phyloP scores from a whole-genome alignment of 2,329 filamentous ascomycete species.

The Hypoxylon sp. region DNA sequence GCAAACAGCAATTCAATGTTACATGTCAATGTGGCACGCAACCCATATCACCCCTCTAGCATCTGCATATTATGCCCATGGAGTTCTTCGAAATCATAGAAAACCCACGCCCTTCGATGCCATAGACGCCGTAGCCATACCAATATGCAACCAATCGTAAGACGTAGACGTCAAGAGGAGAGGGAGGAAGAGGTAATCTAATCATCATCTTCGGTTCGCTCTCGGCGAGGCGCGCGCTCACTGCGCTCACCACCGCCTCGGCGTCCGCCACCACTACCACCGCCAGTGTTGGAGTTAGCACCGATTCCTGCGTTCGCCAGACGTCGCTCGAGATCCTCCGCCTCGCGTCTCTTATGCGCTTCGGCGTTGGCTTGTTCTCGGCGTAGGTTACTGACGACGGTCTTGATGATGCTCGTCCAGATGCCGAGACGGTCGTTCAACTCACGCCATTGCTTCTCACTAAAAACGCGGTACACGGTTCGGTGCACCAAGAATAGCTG shows the following conservation, averaged over 20 bases:
- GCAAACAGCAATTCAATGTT: background rate
- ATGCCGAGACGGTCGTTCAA: slow-evolving; percentile 90
- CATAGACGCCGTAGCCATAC: slow-evolving; percentile 43
- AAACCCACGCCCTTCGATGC: slow-evolving; percentile 48
- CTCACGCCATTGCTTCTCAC: slow-evolving; percentile 98
- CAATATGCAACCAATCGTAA: slow-evolving; percentile 45
- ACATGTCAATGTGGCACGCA: background rate
- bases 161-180: slow-evolving; percentile 44
- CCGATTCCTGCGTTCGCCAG: slow-evolving; percentile 60
- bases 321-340: slow-evolving; percentile 78
- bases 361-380: slow-evolving; percentile 85
- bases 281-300: slow-evolving; percentile 52
- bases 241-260: slow-evolving; percentile 47
- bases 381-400: slow-evolving; percentile 82
- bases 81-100: slow-evolving; percentile 24
- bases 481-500: slow-evolving; percentile 95
- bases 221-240: slow-evolving; percentile 56
- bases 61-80: background rate
- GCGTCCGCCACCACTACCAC: slow-evolving; percentile 45
- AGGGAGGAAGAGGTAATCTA: slow-evolving; percentile 53
- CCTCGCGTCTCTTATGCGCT: slow-evolving; percentile 81
- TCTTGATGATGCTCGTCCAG: slow-evolving; percentile 86
- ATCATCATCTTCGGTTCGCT: slow-evolving; percentile 70
- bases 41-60: background rate
- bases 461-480: slow-evolving; percentile 95